These are phyloP conservation scores for Pythium insidiosum DNA, from an alignment of 352 stramenopile species.

Conservation along the genomic window DNA sequence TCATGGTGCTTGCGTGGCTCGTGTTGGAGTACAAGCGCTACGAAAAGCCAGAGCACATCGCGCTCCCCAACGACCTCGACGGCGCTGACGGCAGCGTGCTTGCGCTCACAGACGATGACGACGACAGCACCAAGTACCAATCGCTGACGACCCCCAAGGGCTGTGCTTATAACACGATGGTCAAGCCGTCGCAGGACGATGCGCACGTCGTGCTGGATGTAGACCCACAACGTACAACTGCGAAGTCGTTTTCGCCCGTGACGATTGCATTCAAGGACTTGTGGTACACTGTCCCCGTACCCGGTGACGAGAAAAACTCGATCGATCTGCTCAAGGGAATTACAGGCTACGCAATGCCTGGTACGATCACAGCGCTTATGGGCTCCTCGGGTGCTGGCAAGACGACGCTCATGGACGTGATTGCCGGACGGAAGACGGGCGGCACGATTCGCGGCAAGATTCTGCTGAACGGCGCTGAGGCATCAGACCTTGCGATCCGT, in stretches of 20 bases:
- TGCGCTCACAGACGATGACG: not conserved
- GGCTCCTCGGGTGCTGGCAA: slow-evolving; percentile 81
- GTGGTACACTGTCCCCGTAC: slow-evolving; percentile 43
- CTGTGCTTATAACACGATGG: too few species aligned
- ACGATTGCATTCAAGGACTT: slow-evolving; percentile 49
- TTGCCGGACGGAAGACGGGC: slow-evolving; percentile 86
- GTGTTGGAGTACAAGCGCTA: slow-evolving; percentile 57
- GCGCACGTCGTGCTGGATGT: slow-evolving; percentile 22
- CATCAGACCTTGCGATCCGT: slow-evolving; percentile 42
- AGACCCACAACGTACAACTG: slow-evolving; percentile 3
- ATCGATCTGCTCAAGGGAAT: slow-evolving; percentile 53
- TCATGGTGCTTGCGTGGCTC: slow-evolving; percentile 39
- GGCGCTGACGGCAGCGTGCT: slow-evolving; percentile 2
- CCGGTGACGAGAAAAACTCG: slow-evolving; percentile 21
- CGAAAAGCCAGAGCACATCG: slow-evolving; percentile 42
- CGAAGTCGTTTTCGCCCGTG: slow-evolving; percentile 26
- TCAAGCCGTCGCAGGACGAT: not conserved
- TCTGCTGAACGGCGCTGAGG: slow-evolving; percentile 42
- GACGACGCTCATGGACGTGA: slow-evolving; percentile 94
- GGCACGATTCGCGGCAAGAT: slow-evolving; percentile 73
- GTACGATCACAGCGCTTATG: slow-evolving; percentile 64
- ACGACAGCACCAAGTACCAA: slow-evolving; percentile 13
- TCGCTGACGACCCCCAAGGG: slow-evolving; percentile 18
- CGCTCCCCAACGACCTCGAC: slow-evolving; percentile 15
- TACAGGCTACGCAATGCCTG: slow-evolving; percentile 40